Base-by-base conservation (phyloP, 2,329 filamentous ascomycete species). In the Penicillium corylophilum region DNA sequence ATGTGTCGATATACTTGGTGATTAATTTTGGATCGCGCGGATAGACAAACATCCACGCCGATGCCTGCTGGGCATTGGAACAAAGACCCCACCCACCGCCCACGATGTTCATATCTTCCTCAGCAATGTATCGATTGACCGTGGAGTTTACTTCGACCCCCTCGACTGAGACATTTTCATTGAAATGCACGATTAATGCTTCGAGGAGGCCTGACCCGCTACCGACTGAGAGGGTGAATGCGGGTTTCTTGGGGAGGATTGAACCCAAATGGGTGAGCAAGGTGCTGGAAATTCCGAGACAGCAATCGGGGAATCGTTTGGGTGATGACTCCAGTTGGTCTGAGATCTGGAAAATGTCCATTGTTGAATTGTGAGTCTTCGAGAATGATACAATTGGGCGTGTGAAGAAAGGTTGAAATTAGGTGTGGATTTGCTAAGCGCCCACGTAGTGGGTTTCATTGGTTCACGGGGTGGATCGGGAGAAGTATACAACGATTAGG, bases 11-110 rank as follows among this genome's bases (percentile, higher is more conserved):
- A 54, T 82, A 82, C 49, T 68, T 69, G 2, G 54, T 55, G 12
- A 82, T 55, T 10, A 82, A 62, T 3, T 64, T 71, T 3, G 76
- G 70, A n/a, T 76, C 68, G 13, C 78, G 73, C 1, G 80, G 80
- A 57, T 82, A 82, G 23, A 81, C 75, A 64, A 82, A 82, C 53
- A 82, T 64, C 74, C 79, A 76, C n/a, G 67, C 69, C 1, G 58
- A 52, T 8, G 77, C 77, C n/a, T 73, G 56, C 5, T 64, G 54
- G 3, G 77, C 77, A 10, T 74, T 65, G 1, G 70, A 49, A 46
- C 73, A 72, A 8, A 80, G 57, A 28, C 71, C 74, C 61, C 75
- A 74, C 0, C 77, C 75, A 2, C 76, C 76, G 7, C 64, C 50
- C 5, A 82, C 79, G 8, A 69, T 58, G 39, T 74, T 63, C 58